A percentile compares a stretch with the other conserved stretches of the same genome.
Evolutionary conservation across 768 basidiomycete species (phyloP).

Genomic region (Mycena sanguinolenta): DNA sequence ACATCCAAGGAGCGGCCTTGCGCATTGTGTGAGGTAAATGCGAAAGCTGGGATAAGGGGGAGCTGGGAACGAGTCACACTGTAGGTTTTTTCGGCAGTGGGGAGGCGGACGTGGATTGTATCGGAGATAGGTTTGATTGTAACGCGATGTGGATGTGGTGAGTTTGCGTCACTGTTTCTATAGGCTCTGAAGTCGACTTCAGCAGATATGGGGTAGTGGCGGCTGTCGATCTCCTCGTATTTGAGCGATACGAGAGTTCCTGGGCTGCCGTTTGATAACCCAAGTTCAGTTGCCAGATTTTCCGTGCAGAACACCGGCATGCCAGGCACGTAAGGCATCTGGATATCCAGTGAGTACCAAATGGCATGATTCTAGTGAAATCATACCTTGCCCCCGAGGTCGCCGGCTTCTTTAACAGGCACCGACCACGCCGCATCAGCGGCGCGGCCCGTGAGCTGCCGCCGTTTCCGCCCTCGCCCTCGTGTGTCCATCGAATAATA

Average conservation of each 20-base stretch:
- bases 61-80: not conserved
- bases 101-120: not conserved
- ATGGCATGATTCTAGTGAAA: too few species aligned
- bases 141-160: not conserved
- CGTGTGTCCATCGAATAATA: too few species aligned
- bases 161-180: not conserved
- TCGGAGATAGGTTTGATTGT: not conserved
- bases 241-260: not conserved
- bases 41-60: too few species aligned
- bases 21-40: too few species aligned
- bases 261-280: not conserved
- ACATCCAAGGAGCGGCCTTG: too few species aligned
- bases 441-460: not conserved
- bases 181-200: not conserved
- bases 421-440: not conserved
- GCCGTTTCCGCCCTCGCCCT: too few species aligned
- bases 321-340: not conserved
- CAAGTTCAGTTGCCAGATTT: slow-evolving; percentile 14
- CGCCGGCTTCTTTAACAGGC: not conserved
- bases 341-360: too few species aligned
- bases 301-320: slow-evolving; percentile 12
- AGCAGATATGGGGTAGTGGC: not conserved
- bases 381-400: not conserved
- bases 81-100: not conserved
- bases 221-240: not conserved